Base-by-base conservation (phyloP, 129 eudicot genomes). In the Flaveria robusta region DNA sequence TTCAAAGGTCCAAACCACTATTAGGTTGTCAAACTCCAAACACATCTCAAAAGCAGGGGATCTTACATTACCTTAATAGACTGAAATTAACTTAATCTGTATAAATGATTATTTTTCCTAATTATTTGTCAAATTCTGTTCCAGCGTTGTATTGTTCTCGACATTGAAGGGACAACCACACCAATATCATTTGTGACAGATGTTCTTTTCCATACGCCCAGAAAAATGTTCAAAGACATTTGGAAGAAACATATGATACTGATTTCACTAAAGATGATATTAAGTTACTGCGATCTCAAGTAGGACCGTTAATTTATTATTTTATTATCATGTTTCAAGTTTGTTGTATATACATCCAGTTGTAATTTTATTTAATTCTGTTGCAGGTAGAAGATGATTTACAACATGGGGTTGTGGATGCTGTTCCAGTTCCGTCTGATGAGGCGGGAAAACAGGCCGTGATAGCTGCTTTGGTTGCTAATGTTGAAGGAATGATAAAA, bases 131-230 rank as follows among this genome's bases (percentile, higher is more conserved):
- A 76, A 2, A 24, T 58, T 69, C 1, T 66, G 68, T 68, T 88
- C 82, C 88, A 91, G 96, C 90, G 83, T 3, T 94, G 94, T 86
- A 83, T 94, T 82, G 94, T 94, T 77, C 92, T 95, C 50, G 99
- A 95, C 76, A 95, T 95, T 74, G 99, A 95, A 86, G 99, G 97
- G 63, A 95, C 99, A 49, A 91, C 97, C 10, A 95, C 99, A 24
- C 99, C 96, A 11, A 95, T 95, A 81, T 86, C 97, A 24, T 95
- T 91, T 81, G 99, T 95, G 16, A 85, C 99, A 20, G 97, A 91
- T 80, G 91, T 95, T 79, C 96, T 95, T 64, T 95, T 95, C 63
- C 99, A 8, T 95, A 89, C 82, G 99, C 99, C 63, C 95, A 87
- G 76, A 90, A 87, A 13, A 91, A 85, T 78, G 96, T 95, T 47